Conservation (phyloP, 2,329 filamentous ascomycete species). For the Pseudohalonectria lignicola region DNA sequence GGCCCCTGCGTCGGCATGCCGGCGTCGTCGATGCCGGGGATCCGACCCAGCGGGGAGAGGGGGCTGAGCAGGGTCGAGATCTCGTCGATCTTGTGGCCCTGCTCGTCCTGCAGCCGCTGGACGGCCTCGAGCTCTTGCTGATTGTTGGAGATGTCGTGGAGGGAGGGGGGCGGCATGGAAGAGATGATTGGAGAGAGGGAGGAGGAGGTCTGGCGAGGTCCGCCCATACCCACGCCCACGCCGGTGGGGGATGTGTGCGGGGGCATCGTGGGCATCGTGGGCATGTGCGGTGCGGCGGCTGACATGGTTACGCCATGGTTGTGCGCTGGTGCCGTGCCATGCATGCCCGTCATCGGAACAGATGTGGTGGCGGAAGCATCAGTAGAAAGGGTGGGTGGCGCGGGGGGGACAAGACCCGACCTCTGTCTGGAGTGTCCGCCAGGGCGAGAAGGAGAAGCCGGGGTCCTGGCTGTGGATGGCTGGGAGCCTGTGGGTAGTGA, state of each 20-base stretch:
- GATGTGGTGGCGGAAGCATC: constrained; percentile 10
- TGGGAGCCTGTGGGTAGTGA: constrained; percentile 10
- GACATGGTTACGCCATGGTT: too few species aligned
- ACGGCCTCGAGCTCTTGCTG: constrained; percentile 69
- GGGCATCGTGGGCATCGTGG: too few species aligned
- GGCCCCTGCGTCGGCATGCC: constrained; percentile 7
- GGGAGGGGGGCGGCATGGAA: constrained; percentile 33
- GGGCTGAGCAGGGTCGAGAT: constrained; percentile 66
- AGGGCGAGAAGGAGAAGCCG: too few species aligned
- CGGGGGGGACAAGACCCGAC: constrained; percentile 1
- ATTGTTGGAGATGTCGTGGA: constrained; percentile 56
- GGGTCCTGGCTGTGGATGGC: constrained; percentile 12
- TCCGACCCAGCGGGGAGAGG: constrained; percentile 66
- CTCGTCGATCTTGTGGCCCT: constrained; percentile 65
- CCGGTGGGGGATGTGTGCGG: too few species aligned
- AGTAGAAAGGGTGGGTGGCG: constrained; percentile 8
- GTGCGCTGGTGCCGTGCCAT: too few species aligned
- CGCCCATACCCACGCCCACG: too few species aligned
- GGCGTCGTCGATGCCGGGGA: constrained; percentile 50
- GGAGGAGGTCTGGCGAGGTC: constrained; percentile 12
- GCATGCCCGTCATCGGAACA: not conserved
- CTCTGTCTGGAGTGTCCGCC: too few species aligned
- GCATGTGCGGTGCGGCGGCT: too few species aligned
- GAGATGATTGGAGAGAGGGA: constrained; percentile 35
- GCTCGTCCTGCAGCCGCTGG: constrained; percentile 67